Evolutionary conservation across 768 basidiomycete genomes (phyloP), one percentile per base, ranked within the genome.

Genomic region (Trichaptum fuscoviolaceum): DNA sequence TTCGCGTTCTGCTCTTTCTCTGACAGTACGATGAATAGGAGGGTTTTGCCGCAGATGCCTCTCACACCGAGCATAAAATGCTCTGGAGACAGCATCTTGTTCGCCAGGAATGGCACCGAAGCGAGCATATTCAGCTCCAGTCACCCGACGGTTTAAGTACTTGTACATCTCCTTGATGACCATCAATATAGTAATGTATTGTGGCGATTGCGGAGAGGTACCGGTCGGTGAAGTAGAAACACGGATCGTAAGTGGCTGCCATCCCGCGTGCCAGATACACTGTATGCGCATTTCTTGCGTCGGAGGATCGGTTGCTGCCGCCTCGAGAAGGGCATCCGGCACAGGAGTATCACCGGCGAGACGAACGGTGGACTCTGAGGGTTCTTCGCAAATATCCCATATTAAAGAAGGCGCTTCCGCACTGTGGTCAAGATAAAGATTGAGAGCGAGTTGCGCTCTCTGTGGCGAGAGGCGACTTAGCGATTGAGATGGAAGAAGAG

Each of bases 401-500:
- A 23, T 24, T 18, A 61, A 34, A 15, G 23, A 34, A 25, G 59
- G 59, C 24, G 15, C 30, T 25, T 61, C 15, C 12, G 24, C 23
- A 17, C 23, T 34, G 15, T 34, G 24, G 10, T 25, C 24, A 12
- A 61, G 59, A 9, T 25, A 61, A 3, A 12, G 59, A 61, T 61
- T 61, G 59, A 61, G 25, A 12, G 15, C 30, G 15, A 61, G 12
- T 34, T 34, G 59, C 15, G 5, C 2, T 61, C 30, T 34, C 24
- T 25, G 59, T 25, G 59, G 59, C 24, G 59, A 25, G 59, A 2
- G 25, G 59, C 59, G 59, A 20, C 59, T 61, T 7, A 71, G 66
- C n/a, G 71, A 67, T 66, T 65, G 65, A 63, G 61, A 68, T 66
- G 67, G 67, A 64, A 63, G 67, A 58, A 67, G 27, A 26, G 64